phyloP scores from a whole-genome alignment of 2,329 filamentous ascomycete species.

The Trichoderma arundinaceum region DNA sequence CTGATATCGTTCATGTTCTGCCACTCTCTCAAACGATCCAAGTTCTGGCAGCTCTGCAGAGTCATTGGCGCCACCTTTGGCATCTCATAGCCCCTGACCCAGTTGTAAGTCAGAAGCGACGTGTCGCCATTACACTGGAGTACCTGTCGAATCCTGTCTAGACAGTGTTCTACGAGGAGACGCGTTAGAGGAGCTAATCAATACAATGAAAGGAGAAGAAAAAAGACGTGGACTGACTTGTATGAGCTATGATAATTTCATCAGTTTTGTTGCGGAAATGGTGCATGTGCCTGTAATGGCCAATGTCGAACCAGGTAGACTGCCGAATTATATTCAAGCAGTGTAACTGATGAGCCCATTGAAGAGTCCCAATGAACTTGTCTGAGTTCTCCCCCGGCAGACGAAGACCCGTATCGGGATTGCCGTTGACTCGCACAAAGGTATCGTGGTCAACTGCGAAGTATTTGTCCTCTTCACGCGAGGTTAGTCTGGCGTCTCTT shows the following conservation, averaged over 20 bases:
- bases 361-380: not conserved
- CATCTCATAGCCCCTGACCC: not conserved
- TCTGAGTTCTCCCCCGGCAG: not conserved
- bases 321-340: constrained; percentile 1
- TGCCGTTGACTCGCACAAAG: not conserved
- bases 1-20: not conserved
- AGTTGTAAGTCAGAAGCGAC: constrained; percentile 1
- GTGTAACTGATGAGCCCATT: not conserved
- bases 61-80: constrained; percentile 1
- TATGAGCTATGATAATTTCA: not conserved
- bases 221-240: not conserved
- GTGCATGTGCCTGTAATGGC: not conserved
- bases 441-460: not conserved
- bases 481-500: not conserved
- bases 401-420: not conserved
- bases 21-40: constrained; percentile 1
- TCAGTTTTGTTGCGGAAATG: not conserved
- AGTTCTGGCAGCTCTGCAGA: constrained; percentile 1
- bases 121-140: not conserved
- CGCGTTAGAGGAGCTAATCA: not conserved
- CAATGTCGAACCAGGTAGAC: not conserved
- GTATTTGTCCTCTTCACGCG: not conserved
- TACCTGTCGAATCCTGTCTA: not conserved
- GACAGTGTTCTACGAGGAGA: not conserved
- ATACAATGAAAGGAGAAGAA: not conserved